Base-by-base conservation (phyloP, 208 protist genomes). In the Leishmania turanica region DNA sequence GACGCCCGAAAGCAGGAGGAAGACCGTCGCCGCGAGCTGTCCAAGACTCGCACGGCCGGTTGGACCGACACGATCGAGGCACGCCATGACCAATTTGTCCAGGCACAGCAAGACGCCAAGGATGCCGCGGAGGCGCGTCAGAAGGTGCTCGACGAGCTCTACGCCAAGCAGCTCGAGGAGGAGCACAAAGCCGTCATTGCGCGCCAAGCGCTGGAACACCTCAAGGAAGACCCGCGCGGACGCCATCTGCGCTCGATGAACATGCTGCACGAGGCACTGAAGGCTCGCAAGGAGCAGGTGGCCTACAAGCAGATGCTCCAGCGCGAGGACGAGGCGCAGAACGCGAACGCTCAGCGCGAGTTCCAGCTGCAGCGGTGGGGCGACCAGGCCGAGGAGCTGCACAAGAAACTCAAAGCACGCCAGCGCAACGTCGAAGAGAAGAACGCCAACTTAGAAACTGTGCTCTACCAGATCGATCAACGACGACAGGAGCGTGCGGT, bases 41-140 rank as follows among this genome's bases (percentile, higher is more conserved):
- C 85, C 40, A 83, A 88, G 71, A 84, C 88, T 1, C 91, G 89
- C 51, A 88, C 80, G 21, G 85, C 85, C 13, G 51, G 75, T 51
- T 97, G 95, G 93, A 77, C 88, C 4, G 92, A 97, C 82, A 96
- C 93, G 3, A 87, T 89, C 1, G 85, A 95, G 68, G 90, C 92
- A 24, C 88, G 90, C 5, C 91, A 93, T 42, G 91, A 88, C 31
- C 83, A 79, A 40, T 95, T 95, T 77, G 4, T 96, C 15, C 84
- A 85, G 40, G 78, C 72, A 11, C 87, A 89, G 68, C 68, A 88
- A 69, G 77, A 81, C 6, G 88, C 89, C 68, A 84, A 84, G 75
- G 82, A 89, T 42, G 93, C 93, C 40, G 91, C 89, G 34, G 89
- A 92, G 75, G 78, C 77, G 54, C 92, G 94, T 51, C 84, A 89